These are phyloP conservation scores for Fraxinus anomala DNA, from an alignment of 257 asterid species.

Conservation along the genomic window DNA sequence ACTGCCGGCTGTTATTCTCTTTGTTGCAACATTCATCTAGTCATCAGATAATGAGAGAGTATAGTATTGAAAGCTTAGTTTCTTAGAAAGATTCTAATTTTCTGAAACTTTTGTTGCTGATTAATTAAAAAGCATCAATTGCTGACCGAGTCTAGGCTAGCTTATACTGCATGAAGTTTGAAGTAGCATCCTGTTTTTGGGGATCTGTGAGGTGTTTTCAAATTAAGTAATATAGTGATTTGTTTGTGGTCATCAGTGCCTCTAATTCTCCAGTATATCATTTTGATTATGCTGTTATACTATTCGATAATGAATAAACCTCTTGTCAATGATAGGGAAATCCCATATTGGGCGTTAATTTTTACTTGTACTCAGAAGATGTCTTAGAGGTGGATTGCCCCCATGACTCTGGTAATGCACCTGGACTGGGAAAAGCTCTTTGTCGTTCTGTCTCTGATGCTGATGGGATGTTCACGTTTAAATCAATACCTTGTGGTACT, in stretches of 20 bases:
- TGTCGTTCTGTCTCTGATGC: conserved; percentile 90
- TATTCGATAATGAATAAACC: conserved; percentile 8
- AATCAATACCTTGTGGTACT: conserved; percentile 88
- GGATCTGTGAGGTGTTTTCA: conserved; percentile 11
- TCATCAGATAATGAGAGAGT: conserved; percentile 18
- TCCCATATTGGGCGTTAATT: conserved; percentile 91
- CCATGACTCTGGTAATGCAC: conserved; percentile 71
- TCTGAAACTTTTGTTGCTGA: neutral
- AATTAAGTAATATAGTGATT: neutral
- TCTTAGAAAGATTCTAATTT: conserved; percentile 3
- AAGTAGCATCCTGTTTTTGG: neutral
- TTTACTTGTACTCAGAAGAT: conserved; percentile 88
- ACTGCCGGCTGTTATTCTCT: neutral
- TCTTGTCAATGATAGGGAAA: conserved; percentile 65
- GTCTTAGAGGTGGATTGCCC: conserved; percentile 73
- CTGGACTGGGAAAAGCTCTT: conserved; percentile 78
- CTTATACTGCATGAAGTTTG: conserved; percentile 16
- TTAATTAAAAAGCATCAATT: neutral
- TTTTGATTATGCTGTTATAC: conserved; percentile 4
- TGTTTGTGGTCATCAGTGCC: conserved; percentile 11
- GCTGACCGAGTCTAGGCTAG: conserved; percentile 15
- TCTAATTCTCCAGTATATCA: conserved; percentile 7
- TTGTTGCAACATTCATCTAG: conserved; percentile 4
- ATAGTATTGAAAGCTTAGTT: neutral
- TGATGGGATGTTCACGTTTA: conserved; percentile 80